Conservation (phyloP, 108 stramenopile species). For the Stephanodiscus triporus region DNA sequence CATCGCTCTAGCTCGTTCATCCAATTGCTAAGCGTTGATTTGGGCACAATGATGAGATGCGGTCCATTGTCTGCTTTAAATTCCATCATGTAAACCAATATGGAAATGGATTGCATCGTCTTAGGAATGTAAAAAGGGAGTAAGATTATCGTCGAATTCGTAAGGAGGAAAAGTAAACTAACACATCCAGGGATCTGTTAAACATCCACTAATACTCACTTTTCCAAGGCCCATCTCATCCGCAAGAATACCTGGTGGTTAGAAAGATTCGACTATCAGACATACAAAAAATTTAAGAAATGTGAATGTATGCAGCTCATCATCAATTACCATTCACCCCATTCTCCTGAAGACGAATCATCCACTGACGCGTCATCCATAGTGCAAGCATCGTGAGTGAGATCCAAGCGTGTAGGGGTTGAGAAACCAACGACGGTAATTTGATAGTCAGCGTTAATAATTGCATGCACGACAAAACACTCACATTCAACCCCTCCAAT, state of each 20-base stretch:
- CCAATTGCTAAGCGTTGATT: slow-evolving; percentile 98
- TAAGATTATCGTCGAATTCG: neutral
- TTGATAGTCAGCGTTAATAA: neutral
- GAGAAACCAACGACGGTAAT: neutral
- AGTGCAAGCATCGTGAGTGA: neutral
- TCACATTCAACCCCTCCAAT: slow-evolving; percentile 89
- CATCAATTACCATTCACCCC: slow-evolving; percentile 80
- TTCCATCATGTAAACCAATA: slow-evolving; percentile 88
- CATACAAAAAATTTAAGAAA: neutral
- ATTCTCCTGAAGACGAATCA: slow-evolving; percentile 94
- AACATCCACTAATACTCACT: neutral
- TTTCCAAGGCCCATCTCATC: slow-evolving; percentile 61
- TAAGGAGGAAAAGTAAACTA: neutral
- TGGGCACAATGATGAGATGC: slow-evolving; percentile 97
- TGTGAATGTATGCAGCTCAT: slow-evolving; percentile 54
- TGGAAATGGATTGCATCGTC: slow-evolving; percentile 97
- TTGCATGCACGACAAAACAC: neutral
- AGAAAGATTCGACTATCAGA: neutral
- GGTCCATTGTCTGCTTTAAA: slow-evolving; percentile 75
- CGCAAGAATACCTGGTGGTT: slow-evolving; percentile 32
- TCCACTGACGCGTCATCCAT: slow-evolving; percentile 64
- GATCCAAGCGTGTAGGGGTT: neutral
- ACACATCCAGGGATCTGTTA: neutral
- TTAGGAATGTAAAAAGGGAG: slow-evolving; percentile 59
- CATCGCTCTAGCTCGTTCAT: slow-evolving; percentile 96